phyloP scores from a whole-genome alignment of 2,329 filamentous ascomycete genomes.

The Aspergillus niger region DNA sequence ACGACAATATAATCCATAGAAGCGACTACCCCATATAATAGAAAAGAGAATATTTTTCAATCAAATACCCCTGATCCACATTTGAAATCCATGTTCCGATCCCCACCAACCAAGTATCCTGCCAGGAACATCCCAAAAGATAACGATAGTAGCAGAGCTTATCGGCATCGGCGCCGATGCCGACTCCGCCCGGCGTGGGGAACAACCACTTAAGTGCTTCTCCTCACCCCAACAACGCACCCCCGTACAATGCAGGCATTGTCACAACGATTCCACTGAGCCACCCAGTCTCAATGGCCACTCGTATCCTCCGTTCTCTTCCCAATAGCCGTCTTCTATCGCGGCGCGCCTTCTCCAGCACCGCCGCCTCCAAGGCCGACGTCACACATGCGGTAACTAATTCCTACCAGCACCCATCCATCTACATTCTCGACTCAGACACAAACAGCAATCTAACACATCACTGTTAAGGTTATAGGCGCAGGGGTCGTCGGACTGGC shows the following conservation, averaged over 20 bases:
- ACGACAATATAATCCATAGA: neutral
- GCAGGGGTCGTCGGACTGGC: constrained; percentile 78
- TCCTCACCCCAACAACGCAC: neutral
- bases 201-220: neutral
- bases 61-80: too few species aligned
- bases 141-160: neutral
- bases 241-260: neutral
- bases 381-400: constrained; percentile 61
- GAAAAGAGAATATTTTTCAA: too few species aligned
- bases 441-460: constrained; percentile 2
- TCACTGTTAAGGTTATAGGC: constrained; percentile 58
- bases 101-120: too few species aligned
- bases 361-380: constrained; percentile 50
- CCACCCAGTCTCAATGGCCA: constrained; percentile 15
- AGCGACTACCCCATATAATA: too few species aligned
- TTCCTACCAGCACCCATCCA: neutral
- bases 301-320: constrained; percentile 14
- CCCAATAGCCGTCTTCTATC: constrained; percentile 17
- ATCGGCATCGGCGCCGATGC: constrained; percentile 16
- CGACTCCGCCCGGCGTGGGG: constrained; percentile 10
- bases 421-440: neutral
- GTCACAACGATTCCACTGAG: neutral
- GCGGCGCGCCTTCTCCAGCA: constrained; percentile 47
- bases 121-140: neutral
- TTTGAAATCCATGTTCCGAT: too few species aligned